Percentiles rank a stretch among this genome's conserved stretches.
Evolutionary conservation across 148 eudicot genomes (phyloP).

Genomic region (Silene conica): DNA sequence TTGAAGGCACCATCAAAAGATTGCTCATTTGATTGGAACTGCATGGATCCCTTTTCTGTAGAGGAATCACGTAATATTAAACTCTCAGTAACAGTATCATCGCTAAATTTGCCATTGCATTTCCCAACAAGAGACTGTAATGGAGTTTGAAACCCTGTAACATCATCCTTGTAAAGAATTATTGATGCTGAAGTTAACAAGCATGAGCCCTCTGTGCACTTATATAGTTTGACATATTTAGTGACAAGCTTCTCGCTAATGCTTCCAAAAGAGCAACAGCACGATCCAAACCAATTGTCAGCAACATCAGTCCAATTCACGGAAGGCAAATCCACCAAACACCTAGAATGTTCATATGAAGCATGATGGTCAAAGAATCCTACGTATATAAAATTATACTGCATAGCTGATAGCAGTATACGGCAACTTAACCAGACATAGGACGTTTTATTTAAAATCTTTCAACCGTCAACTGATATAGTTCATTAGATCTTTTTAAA

Average conservation of each 20-base stretch:
- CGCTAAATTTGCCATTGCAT: constrained; percentile 12
- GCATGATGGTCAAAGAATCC: neutral
- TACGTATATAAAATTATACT: too few relatives aligned
- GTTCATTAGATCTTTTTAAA: too few relatives aligned
- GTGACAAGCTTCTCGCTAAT: constrained; percentile 75
- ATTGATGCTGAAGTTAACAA: constrained; percentile 56
- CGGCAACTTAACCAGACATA: too few relatives aligned
- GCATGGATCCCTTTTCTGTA: constrained; percentile 8
- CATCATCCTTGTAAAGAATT: constrained; percentile 61
- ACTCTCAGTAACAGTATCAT: constrained; percentile 18
- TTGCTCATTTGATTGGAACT: constrained; percentile 11
- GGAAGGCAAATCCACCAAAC: constrained; percentile 82
- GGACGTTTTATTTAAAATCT: too few relatives aligned
- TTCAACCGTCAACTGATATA: too few relatives aligned
- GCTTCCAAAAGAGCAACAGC: constrained; percentile 96
- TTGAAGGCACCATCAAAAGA: constrained; percentile 11
- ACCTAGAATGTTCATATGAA: constrained; percentile 42
- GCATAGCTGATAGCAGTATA: too few relatives aligned
- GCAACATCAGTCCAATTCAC: constrained; percentile 89
- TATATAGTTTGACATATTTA: constrained; percentile 59
- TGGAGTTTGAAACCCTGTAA: constrained; percentile 30
- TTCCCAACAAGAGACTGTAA: constrained; percentile 11
- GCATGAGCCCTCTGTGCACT: constrained; percentile 56
- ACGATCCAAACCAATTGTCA: constrained; percentile 96
- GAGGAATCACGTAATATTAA: constrained; percentile 8